phyloP scores from a whole-genome alignment of 176 grass and related monocot species.

The Musa itinerans region DNA sequence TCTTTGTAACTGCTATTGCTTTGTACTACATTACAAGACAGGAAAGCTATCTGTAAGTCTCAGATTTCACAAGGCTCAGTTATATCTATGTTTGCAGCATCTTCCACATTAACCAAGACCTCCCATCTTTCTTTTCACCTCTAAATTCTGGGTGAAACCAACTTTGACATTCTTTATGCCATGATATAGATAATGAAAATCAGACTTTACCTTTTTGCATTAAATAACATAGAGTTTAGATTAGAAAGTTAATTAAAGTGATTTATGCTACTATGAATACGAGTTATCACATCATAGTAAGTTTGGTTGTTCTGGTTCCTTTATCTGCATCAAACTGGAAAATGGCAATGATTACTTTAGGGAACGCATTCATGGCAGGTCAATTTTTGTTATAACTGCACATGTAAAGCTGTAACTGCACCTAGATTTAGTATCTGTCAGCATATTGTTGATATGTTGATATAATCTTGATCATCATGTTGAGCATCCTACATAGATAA shows the following conservation, averaged over 20 bases:
- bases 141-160: background rate
- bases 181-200: background rate
- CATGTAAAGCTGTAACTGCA: no score
- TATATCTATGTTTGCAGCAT: constrained; percentile 1
- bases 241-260: background rate
- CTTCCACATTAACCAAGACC: background rate
- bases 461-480: background rate
- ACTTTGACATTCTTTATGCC: background rate
- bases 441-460: background rate
- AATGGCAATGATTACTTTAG: background rate
- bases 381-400: no score
- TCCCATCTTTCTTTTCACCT: background rate
- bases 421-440: no score
- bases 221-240: no score
- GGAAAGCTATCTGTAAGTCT: constrained; percentile 92
- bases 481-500: background rate
- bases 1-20: constrained; percentile 73
- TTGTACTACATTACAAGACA: constrained; percentile 71
- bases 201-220: no score
- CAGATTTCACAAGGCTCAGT: background rate
- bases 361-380: no score
- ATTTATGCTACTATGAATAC: background rate
- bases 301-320: background rate
- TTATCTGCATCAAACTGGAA: background rate
- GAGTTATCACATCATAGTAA: background rate